Evolutionary conservation across 2,329 filamentous ascomycete genomes (phyloP).

Genomic region (Fusarium abutilonis): DNA sequence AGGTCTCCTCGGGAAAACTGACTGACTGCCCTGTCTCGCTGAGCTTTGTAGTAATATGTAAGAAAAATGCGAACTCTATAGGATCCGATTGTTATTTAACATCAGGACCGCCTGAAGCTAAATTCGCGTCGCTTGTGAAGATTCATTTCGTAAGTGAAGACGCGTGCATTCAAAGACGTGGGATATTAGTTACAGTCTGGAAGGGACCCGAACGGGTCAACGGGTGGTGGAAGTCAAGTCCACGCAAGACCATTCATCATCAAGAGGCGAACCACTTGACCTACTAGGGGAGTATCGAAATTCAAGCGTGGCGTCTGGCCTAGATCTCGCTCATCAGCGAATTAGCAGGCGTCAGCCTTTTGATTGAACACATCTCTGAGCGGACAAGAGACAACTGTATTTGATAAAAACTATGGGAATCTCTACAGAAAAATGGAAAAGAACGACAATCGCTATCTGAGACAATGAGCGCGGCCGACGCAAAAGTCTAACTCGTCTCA

Average conservation of each 20-base stretch:
- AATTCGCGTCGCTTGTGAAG: slow-evolving; percentile 18
- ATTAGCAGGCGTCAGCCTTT: slow-evolving; percentile 29
- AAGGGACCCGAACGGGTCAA: slow-evolving; percentile 16
- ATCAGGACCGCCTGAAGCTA: slow-evolving; percentile 10
- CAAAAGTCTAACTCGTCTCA: slow-evolving; percentile 25
- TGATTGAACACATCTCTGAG: slow-evolving; percentile 17
- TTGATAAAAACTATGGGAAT: slow-evolving; percentile 34
- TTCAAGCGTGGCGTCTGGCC: slow-evolving; percentile 27
- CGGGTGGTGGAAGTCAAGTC: slow-evolving; percentile 10
- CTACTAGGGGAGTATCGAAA: slow-evolving; percentile 13
- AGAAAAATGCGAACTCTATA: slow-evolving; percentile 1
- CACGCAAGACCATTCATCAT: slow-evolving; percentile 40
- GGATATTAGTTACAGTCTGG: slow-evolving; percentile 3
- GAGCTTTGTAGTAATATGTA: not conserved
- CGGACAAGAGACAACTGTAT: slow-evolving; percentile 16
- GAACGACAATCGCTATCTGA: slow-evolving; percentile 33
- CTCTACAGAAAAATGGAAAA: slow-evolving; percentile 28
- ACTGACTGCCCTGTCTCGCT: slow-evolving; percentile 1
- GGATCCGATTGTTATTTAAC: slow-evolving; percentile 29
- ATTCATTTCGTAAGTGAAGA: slow-evolving; percentile 1
- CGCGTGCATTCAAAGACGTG: slow-evolving; percentile 4
- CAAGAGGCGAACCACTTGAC: slow-evolving; percentile 34
- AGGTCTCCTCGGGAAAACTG: slow-evolving; percentile 8
- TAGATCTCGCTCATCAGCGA: slow-evolving; percentile 36
- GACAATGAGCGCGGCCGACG: slow-evolving; percentile 14